These are phyloP conservation scores for Gloeopeniophorella convolvens DNA, from an alignment of 768 basidiomycete genomes.

Conservation along the genomic window DNA sequence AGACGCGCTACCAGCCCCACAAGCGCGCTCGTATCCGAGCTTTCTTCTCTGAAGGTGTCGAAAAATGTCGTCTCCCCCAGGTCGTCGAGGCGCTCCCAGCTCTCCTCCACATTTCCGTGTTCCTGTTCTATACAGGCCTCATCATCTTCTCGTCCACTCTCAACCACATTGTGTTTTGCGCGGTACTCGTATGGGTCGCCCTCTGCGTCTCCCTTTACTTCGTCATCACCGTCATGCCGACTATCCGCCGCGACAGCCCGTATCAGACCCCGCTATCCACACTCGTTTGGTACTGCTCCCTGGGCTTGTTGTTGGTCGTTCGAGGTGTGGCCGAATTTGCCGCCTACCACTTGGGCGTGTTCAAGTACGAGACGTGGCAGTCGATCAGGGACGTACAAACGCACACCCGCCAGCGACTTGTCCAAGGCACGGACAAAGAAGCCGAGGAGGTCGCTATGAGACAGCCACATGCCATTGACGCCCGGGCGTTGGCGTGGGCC, in stretches of 20 bases:
- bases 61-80: background rate
- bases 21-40: background rate
- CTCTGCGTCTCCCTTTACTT: background rate
- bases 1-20: background rate
- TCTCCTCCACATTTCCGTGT: conserved; percentile 1
- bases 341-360: too few relatives aligned
- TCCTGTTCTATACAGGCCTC: background rate
- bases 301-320: too few relatives aligned
- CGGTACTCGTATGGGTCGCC: conserved; percentile 3
- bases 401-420: too few relatives aligned
- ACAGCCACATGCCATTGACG: background rate
- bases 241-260: too few relatives aligned
- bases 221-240: too few relatives aligned
- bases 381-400: too few relatives aligned
- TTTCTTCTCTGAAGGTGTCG: background rate
- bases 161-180: background rate
- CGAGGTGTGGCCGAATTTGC: too few relatives aligned
- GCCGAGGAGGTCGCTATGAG: background rate
- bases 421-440: too few relatives aligned
- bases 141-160: background rate
- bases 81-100: background rate
- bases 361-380: too few relatives aligned
- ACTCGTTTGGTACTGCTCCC: too few relatives aligned
- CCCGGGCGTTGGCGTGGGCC: background rate
- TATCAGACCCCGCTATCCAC: too few relatives aligned